phyloP scores from a whole-genome alignment of 805 yeast species.

The Kodamaea lidongshanica region DNA sequence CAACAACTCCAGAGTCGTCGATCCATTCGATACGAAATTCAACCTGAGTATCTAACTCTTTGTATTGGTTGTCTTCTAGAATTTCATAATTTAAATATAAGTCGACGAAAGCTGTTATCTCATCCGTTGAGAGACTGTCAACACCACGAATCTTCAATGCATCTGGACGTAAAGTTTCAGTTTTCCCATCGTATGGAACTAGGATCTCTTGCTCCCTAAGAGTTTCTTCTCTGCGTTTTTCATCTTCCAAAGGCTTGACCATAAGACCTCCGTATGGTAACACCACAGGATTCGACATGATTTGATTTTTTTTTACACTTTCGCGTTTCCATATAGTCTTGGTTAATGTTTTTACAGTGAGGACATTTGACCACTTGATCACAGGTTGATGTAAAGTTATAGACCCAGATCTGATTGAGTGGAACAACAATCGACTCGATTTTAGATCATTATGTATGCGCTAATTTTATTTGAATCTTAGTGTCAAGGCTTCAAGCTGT shows the following conservation, averaged over 20 bases:
- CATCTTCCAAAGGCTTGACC: constrained; percentile 35
- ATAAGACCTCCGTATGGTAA: constrained; percentile 36
- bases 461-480: too few species aligned
- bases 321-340: too few species aligned
- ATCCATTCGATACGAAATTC: constrained; percentile 57
- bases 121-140: constrained; percentile 55
- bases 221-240: constrained; percentile 25
- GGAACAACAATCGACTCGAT: too few species aligned
- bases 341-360: too few species aligned
- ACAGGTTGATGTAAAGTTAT: too few species aligned
- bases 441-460: too few species aligned
- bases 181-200: constrained; percentile 24
- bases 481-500: too few species aligned
- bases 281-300: constrained; percentile 2
- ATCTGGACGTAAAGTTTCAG: constrained; percentile 37
- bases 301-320: too few species aligned
- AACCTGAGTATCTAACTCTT: constrained; percentile 18
- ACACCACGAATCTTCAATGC: constrained; percentile 54
- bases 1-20: constrained; percentile 52
- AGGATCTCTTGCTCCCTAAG: constrained; percentile 29
- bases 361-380: too few species aligned
- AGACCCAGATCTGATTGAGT: too few species aligned
- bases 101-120: constrained; percentile 52
- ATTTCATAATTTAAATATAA: constrained; percentile 35
- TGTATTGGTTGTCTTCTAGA: constrained; percentile 12